Conservation (phyloP, 441 rosid species). For the Adansonia madagascariensis region DNA sequence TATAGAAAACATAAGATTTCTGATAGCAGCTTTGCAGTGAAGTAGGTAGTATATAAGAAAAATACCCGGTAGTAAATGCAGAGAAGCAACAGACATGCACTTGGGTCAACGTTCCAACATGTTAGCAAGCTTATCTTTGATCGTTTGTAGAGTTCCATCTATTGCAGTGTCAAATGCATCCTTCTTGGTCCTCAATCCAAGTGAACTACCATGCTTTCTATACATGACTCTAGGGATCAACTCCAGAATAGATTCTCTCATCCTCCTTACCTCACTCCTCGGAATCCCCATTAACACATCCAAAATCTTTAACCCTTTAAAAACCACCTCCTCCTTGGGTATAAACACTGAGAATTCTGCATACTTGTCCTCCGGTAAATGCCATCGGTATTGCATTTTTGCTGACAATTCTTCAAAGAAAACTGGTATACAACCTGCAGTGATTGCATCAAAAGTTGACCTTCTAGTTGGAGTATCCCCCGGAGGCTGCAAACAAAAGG, state of each 20-base stretch:
- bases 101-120: slow-evolving; percentile 31
- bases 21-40: background rate
- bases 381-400: slow-evolving; percentile 75
- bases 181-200: slow-evolving; percentile 55
- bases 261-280: slow-evolving; percentile 52
- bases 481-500: slow-evolving; percentile 85
- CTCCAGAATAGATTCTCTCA: slow-evolving; percentile 70
- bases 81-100: background rate
- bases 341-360: slow-evolving; percentile 64
- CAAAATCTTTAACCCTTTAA: slow-evolving; percentile 60
- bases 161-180: slow-evolving; percentile 90
- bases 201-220: slow-evolving; percentile 75
- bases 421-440: slow-evolving; percentile 90
- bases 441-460: slow-evolving; percentile 76
- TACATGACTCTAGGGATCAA: slow-evolving; percentile 75
- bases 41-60: background rate
- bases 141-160: slow-evolving; percentile 65
- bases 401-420: slow-evolving; percentile 85
- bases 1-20: background rate
- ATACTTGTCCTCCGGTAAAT: slow-evolving; percentile 59
- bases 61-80: background rate
- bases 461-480: slow-evolving; percentile 89
- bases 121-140: slow-evolving; percentile 47
- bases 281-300: slow-evolving; percentile 77
- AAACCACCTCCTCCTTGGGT: slow-evolving; percentile 84